Evolutionary conservation across 108 stramenopile species (phyloP).

Genomic region (Licmophora abbreviata): DNA sequence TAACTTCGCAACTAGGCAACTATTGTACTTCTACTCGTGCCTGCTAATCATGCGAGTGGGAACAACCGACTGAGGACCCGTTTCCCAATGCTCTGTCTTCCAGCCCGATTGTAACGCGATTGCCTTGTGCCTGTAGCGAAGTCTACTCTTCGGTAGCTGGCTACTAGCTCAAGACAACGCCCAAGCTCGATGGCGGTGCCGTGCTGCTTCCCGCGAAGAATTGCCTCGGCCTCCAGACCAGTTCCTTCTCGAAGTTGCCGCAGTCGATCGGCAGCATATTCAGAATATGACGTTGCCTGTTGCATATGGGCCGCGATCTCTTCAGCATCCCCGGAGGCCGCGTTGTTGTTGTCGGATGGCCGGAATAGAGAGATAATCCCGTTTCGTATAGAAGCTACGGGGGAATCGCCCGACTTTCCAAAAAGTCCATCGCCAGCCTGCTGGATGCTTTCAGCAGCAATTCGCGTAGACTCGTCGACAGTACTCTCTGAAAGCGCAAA

Average conservation of each 20-base stretch:
- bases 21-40: background rate
- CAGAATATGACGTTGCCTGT: no score
- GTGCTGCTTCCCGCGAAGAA: background rate
- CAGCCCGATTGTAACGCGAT: background rate
- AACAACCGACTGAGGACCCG: background rate
- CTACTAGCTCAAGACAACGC: conserved; percentile 31
- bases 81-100: background rate
- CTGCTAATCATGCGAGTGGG: background rate
- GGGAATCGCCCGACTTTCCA: conserved; percentile 5
- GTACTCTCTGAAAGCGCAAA: background rate
- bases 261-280: background rate
- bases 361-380: background rate
- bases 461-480: background rate
- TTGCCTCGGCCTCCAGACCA: background rate
- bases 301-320: no score
- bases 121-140: conserved; percentile 19
- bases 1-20: background rate
- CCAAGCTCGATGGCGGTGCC: conserved; percentile 20
- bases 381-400: background rate
- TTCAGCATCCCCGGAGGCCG: no score
- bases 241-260: background rate
- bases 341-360: background rate
- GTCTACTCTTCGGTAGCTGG: conserved; percentile 30
- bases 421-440: conserved; percentile 3
- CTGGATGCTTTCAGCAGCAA: conserved; percentile 2